phyloP scores from a whole-genome alignment of 371 early-diverging fungal genomes.

The Mortierella sp. region DNA sequence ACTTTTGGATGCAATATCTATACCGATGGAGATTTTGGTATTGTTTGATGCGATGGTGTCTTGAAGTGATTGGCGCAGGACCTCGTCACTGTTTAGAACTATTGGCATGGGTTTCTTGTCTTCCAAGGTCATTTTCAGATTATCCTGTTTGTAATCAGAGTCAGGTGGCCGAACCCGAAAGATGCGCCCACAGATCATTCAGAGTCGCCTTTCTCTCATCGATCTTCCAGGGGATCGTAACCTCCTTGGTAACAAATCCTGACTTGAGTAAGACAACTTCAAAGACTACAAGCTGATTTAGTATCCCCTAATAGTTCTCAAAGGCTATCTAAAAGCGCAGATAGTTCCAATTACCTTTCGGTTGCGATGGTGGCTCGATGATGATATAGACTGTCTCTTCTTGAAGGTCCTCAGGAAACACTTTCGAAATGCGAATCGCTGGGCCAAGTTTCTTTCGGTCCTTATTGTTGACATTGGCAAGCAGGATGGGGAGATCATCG shows the following conservation, averaged over 20 bases:
- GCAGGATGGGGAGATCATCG: too few species aligned
- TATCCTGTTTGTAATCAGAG: conserved; percentile 12
- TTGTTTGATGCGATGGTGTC: conserved; percentile 1
- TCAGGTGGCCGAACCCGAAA: neutral
- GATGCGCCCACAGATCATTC: conserved; percentile 3
- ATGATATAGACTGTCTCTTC: too few species aligned
- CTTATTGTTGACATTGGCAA: too few species aligned
- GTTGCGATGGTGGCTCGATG: too few species aligned
- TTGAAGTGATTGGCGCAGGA: conserved; percentile 11
- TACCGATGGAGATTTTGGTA: neutral
- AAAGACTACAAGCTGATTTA: conserved; percentile 5
- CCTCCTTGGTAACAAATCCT: neutral
- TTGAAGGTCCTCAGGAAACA: neutral
- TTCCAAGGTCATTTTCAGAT: conserved; percentile 5
- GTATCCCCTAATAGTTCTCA: neutral
- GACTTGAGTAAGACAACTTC: conserved; percentile 16
- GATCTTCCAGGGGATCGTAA: conserved; percentile 1
- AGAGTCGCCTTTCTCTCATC: conserved; percentile 15
- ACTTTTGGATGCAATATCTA: conserved; percentile 14
- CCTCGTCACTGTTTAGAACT: neutral
- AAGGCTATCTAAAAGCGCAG: too few species aligned
- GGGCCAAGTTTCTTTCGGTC: neutral
- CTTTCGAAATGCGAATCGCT: neutral
- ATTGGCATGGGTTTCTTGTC: neutral
- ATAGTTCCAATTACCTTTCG: too few species aligned